Percentiles rank a stretch among this genome's conserved stretches.
phyloP scores from a whole-genome alignment of 176 grass and related monocot species.

The Ensete ventricosum region DNA sequence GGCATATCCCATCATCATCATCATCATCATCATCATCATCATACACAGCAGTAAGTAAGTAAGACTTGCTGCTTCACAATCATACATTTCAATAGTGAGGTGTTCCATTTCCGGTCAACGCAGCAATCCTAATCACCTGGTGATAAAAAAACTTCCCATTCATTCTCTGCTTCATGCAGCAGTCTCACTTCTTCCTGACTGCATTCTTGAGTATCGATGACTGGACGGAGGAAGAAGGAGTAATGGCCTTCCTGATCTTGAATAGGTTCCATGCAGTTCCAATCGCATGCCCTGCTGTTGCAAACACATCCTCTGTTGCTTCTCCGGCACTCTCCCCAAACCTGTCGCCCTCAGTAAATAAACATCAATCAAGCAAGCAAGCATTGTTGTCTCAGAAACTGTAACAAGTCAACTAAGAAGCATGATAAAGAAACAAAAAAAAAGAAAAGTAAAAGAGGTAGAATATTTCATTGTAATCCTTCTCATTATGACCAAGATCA shows the following conservation, averaged over 20 bases:
- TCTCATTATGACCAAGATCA: too few relatives aligned
- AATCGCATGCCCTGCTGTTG: slow-evolving; percentile 62
- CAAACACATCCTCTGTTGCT: slow-evolving; percentile 71
- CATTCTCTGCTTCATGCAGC: background rate
- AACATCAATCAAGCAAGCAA: too few relatives aligned
- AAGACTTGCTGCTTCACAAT: background rate
- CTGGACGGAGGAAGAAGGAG: slow-evolving; percentile 43
- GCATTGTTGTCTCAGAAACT: too few relatives aligned
- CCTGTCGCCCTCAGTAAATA: slow-evolving; percentile 14
- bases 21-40: too few relatives aligned
- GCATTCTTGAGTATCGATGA: slow-evolving; percentile 53
- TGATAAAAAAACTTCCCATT: background rate
- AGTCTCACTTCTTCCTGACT: slow-evolving; percentile 38
- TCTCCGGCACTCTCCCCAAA: slow-evolving; percentile 70
- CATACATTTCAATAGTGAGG: background rate
- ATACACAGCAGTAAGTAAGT: background rate
- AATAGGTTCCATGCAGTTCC: slow-evolving; percentile 95
- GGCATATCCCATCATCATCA: too few relatives aligned
- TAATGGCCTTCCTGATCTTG: slow-evolving; percentile 80
- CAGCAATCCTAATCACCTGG: background rate
- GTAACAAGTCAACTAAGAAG: too few relatives aligned
- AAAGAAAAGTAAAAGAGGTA: too few relatives aligned
- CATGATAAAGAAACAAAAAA: too few relatives aligned
- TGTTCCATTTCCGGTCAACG: background rate
- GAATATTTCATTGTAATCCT: too few relatives aligned